Base-by-base conservation (phyloP, 345 rosid species). In the Dimocarpus longan region DNA sequence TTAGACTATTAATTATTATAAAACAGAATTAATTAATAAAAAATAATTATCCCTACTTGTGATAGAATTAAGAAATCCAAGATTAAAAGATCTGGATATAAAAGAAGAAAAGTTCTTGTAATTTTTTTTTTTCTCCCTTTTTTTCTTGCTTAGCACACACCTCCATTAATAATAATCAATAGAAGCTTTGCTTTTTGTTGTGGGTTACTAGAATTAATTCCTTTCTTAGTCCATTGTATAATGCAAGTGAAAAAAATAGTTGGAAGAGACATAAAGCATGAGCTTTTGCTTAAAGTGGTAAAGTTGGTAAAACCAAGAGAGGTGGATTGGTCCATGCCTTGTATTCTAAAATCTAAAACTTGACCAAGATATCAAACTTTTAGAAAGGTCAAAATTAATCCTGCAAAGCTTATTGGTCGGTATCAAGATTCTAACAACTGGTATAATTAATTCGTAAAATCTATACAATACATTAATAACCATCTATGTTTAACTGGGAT, bases 191-290 rank as follows among this genome's bases (percentile, higher is more conserved):
- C 37, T 57, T 64, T 78, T 66, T 71, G 22, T 16, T 37, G 5
- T 5, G 22, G 40, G 4, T 43, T 43, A 12, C 3, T 22, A 22
- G 8, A 70, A 46, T 15, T 6, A 48, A 22, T 68, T 24, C 62
- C 8, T 21, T 13, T 48, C 28, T 71, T 66, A 26, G 32, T 65
- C 73, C 64, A 15, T 5, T 44, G 28, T 59, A 73, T 73, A 65
- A 37, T 43, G 68, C 74, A 11, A 42, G 21, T 48, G 50, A 26
- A 1, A 64, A 71, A 12, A 69, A 60, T 46, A 18, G 43, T 22
- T 1, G 65, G 44, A 73, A 83, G 78, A 69, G 82, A 71, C 43
- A 8, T 56, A 79, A 81, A 82, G 77, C 78, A 39, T 70, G 10
- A 60, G 10, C 74, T 64, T 82, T 68, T 32, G 39, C 43, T 82